Percentiles rank a stretch among this genome's conserved stretches.
phyloP scores from a whole-genome alignment of 139 green algal genomes.

The Picochlorum sp. region DNA sequence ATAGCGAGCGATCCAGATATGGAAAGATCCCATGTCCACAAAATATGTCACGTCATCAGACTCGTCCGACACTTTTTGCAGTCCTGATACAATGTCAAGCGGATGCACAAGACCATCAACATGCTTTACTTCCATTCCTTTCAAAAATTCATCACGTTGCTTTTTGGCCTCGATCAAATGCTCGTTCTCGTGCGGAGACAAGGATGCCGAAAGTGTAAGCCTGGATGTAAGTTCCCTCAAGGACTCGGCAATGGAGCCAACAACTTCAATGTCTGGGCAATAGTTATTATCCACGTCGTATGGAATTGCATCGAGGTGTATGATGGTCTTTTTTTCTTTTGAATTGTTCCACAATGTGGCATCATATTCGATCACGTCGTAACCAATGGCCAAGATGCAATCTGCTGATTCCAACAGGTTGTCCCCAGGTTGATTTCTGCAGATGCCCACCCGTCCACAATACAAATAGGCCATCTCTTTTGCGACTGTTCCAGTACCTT shows the following conservation, averaged over 20 bases:
- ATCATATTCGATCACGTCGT: constrained; percentile 15
- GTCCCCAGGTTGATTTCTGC: constrained; percentile 11
- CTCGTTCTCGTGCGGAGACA: background rate
- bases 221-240: constrained; percentile 1
- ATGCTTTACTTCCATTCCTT: background rate
- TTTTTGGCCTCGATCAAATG: background rate
- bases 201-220: background rate
- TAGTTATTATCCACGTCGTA: constrained; percentile 16
- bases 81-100: background rate
- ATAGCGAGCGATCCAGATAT: constrained; percentile 13
- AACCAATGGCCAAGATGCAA: constrained; percentile 6
- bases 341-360: constrained; percentile 7
- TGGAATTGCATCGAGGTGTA: constrained; percentile 10
- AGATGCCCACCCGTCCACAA: constrained; percentile 6
- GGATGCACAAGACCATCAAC: background rate
- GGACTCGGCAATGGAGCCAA: constrained; percentile 11
- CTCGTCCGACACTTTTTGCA: background rate
- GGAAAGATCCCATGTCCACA: constrained; percentile 13
- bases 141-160: background rate
- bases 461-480: constrained; percentile 13
- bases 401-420: constrained; percentile 14
- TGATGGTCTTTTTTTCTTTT: constrained; percentile 5
- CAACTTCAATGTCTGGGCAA: constrained; percentile 9
- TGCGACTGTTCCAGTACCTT: constrained; percentile 10
- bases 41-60: constrained; percentile 7